phyloP scores from a whole-genome alignment of 768 basidiomycete species.

The Mycena galopus region DNA sequence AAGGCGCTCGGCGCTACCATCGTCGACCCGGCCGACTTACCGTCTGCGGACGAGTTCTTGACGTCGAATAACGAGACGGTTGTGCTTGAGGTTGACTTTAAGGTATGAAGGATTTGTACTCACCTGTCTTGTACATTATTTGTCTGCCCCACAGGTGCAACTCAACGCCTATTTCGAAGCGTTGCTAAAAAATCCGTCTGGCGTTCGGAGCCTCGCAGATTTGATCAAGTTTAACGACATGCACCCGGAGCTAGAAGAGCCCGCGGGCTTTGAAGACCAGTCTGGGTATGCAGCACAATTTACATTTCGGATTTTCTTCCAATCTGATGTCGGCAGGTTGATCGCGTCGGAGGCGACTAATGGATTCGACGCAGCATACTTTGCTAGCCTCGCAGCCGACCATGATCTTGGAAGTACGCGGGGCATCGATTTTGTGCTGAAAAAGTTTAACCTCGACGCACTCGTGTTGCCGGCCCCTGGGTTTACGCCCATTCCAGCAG shows the following conservation, averaged over 20 bases:
- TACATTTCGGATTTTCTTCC: not conserved
- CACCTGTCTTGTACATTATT: not conserved
- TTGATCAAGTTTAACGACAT: conserved; percentile 70
- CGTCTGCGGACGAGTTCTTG: conserved; percentile 64
- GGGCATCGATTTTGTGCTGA: conserved; percentile 68
- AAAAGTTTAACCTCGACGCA: conserved; percentile 62
- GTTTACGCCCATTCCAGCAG: conserved; percentile 56
- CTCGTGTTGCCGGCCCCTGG: conserved; percentile 62
- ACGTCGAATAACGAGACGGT: conserved; percentile 65
- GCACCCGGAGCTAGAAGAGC: conserved; percentile 64
- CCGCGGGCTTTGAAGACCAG: conserved; percentile 53
- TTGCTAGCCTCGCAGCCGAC: conserved; percentile 58
- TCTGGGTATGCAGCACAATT: conserved; percentile 43
- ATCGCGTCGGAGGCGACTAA: conserved; percentile 54
- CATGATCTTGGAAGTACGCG: conserved; percentile 61
- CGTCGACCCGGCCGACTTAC: conserved; percentile 73
- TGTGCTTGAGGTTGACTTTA: conserved; percentile 69
- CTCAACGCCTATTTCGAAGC: conserved; percentile 61
- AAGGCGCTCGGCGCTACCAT: conserved; percentile 61
- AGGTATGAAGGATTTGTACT: conserved; percentile 54
- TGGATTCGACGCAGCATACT: conserved; percentile 59
- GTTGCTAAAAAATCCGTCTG: conserved; percentile 66
- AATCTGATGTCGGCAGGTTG: conserved; percentile 42
- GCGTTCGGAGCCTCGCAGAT: conserved; percentile 67
- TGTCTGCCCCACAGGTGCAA: conserved; percentile 57